These are phyloP conservation scores for Puccinia novopanici DNA, from an alignment of 1,284 basidiomycete genomes.

Conservation along the genomic window DNA sequence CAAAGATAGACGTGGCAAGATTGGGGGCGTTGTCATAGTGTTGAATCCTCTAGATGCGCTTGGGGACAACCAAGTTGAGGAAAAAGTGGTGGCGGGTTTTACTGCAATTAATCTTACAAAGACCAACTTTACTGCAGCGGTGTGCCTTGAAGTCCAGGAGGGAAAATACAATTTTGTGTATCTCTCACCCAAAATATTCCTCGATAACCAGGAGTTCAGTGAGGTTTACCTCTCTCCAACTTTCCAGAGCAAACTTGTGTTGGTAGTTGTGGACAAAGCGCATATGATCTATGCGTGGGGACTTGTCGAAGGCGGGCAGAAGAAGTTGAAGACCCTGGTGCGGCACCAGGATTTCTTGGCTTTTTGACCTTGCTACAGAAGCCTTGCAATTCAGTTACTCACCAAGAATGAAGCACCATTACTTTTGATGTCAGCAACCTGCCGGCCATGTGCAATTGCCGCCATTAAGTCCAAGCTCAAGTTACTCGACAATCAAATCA, in stretches of 20 bases:
- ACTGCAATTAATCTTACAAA: slow-evolving; percentile 20
- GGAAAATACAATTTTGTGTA: slow-evolving; percentile 1
- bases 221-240: not conserved
- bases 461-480: slow-evolving; percentile 7
- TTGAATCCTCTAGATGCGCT: slow-evolving; percentile 14
- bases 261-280: slow-evolving; percentile 22
- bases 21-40: not conserved
- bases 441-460: slow-evolving; percentile 14
- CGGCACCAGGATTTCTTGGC: not conserved
- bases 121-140: not conserved
- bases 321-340: too few species aligned
- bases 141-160: not conserved
- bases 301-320: too few species aligned
- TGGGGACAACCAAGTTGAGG: slow-evolving; percentile 20
- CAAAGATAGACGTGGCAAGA: not conserved
- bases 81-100: not conserved
- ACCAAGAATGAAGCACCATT: not conserved
- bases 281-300: too few species aligned
- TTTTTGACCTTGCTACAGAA: slow-evolving; percentile 5
- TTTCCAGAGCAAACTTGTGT: slow-evolving; percentile 20
- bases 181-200: not conserved
- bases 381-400: not conserved
- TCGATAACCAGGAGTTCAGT: slow-evolving; percentile 3
- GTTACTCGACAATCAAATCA: not conserved
- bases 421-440: slow-evolving; percentile 34